Base-by-base conservation (phyloP, 768 basidiomycete species). In the Hygrophorus pudorinus region DNA sequence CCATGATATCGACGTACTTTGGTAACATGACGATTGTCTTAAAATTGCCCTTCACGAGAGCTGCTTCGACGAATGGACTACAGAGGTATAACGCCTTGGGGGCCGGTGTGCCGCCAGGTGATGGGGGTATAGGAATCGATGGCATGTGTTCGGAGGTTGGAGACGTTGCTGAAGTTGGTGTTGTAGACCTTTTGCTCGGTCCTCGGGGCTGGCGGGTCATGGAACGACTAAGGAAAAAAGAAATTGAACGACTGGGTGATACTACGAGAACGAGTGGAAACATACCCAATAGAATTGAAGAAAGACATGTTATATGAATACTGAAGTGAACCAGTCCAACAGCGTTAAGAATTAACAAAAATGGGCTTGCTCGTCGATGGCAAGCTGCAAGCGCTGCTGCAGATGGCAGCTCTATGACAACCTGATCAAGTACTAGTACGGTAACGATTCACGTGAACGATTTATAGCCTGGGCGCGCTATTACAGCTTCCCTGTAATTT, bases 1-100 rank as follows among this genome's bases (percentile, higher is more conserved):
- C 92, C 79, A 91, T 94, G 43, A 92, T 85, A 64, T 96, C 90
- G n/a, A 92, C 88, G 58, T 94, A 97, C 59, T 94, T 96, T 13
- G 96, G 96, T 27, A 93, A 75, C 70, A 76, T 72, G 38, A 97
- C 92, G 53, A 99, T 97, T 1, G 93, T 97, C 67, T 97, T 97
- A 71, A 97, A 98, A 60, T 92, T 94, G 18, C 75, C 96, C 60
- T 96, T 98, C 51, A 99, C 93, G 24, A 99, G 74, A 0, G 94
- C 90, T 1, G 93, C 90, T 58, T 96, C 93, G 42, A 94, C 92
- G 59, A 99, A 99, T 2, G 94, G 94, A 53, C 87, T 87, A 64
- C 85, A 91, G 7, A 98, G 72, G 62, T 93, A 96, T 20, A 98
- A 66, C 3, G 87, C 79, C 53, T 85, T 87, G 31, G 62, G 56